phyloP scores from a whole-genome alignment of 2,329 filamentous ascomycete species.

The Pseudonectria buxi region DNA sequence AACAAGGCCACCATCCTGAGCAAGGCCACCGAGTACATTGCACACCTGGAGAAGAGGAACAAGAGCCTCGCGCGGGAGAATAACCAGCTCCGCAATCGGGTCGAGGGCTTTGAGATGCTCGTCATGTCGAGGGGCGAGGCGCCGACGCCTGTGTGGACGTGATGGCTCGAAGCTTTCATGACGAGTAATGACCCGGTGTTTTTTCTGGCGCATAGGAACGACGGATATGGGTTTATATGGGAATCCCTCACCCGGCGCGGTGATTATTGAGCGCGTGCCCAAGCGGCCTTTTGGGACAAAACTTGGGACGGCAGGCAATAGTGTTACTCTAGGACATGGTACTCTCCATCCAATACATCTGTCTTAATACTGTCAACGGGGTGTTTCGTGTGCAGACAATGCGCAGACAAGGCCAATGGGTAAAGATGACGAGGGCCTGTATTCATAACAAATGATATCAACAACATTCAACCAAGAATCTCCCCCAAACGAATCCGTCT shows the following conservation, averaged over 20 bases:
- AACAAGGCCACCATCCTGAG: conserved; percentile 77
- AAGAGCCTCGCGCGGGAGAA: conserved; percentile 26
- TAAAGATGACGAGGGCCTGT: no score
- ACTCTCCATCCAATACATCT: conserved; percentile 17
- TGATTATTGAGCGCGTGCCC: conserved; percentile 8
- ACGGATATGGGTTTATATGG: conserved; percentile 6
- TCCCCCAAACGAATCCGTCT: no score
- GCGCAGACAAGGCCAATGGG: no score
- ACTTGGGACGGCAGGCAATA: conserved; percentile 7
- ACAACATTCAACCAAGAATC: no score
- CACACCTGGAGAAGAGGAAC: conserved; percentile 30
- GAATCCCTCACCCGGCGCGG: conserved; percentile 12
- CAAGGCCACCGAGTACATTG: conserved; percentile 33
- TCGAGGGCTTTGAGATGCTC: conserved; percentile 24
- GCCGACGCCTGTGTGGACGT: conserved; percentile 10
- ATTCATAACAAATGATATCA: no score
- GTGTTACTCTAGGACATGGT: conserved; percentile 10
- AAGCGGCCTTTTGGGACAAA: conserved; percentile 12
- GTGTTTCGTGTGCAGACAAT: no score
- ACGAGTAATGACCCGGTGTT: conserved; percentile 8
- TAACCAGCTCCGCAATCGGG: conserved; percentile 24
- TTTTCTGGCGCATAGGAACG: conserved; percentile 16
- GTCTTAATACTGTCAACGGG: no score
- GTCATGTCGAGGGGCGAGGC: conserved; percentile 21
- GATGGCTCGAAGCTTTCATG: conserved; percentile 3